Percentiles rank a stretch among this genome's conserved stretches.
Conservation (phyloP, 192 early-diverging fungal genomes). For the Rhizophagus clarus region DNA sequence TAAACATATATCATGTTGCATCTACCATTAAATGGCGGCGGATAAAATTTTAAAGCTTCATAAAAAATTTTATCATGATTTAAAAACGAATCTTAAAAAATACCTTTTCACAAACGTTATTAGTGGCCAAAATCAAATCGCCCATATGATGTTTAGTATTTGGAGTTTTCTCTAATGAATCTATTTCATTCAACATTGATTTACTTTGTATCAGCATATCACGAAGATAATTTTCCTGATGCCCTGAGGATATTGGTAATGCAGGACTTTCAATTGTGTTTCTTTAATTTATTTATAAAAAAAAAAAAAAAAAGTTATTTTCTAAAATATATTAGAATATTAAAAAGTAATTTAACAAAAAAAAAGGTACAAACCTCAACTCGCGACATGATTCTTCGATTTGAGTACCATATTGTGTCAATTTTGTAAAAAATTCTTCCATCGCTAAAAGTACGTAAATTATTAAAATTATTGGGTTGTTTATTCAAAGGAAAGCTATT, state of each 20-base stretch:
- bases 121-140: background rate
- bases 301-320: too few species aligned
- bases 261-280: background rate
- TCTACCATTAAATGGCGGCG: background rate
- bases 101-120: background rate
- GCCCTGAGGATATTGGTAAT: background rate
- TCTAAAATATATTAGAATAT: background rate
- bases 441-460: background rate
- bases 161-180: background rate
- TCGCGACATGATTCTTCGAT: constrained; percentile 1
- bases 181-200: background rate
- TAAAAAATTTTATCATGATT: background rate
- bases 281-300: background rate
- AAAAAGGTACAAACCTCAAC: background rate
- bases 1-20: background rate
- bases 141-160: background rate
- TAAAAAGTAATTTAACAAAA: background rate
- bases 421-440: background rate
- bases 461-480: too few species aligned
- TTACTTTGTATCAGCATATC: background rate
- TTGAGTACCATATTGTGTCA: background rate
- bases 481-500: too few species aligned
- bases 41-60: background rate
- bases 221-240: background rate
- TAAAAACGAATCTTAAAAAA: background rate